Evolutionary conservation across 140 eudicot genomes (phyloP).

Genomic region (Oenanthe javanica): DNA sequence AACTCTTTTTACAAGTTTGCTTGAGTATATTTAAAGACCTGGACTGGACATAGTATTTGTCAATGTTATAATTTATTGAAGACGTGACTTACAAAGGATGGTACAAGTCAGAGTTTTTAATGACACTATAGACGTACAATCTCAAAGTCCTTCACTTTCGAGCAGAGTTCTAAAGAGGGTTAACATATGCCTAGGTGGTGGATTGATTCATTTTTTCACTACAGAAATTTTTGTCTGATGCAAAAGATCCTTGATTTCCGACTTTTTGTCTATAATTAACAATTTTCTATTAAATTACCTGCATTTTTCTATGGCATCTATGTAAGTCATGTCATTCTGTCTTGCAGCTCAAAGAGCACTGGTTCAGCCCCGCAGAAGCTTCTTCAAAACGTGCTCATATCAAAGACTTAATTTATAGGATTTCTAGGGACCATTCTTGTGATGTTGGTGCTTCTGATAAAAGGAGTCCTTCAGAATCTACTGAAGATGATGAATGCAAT

Average conservation of each 20-base stretch:
- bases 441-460: slow-evolving; percentile 19
- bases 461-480: slow-evolving; percentile 19
- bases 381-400: slow-evolving; percentile 56
- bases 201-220: too few species aligned
- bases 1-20: too few species aligned
- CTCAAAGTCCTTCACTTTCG: too few species aligned
- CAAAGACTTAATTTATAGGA: slow-evolving; percentile 35
- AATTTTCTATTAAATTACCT: background rate
- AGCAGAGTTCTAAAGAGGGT: too few species aligned
- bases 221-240: too few species aligned
- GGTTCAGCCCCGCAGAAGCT: slow-evolving; percentile 69
- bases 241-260: background rate
- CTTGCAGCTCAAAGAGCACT: slow-evolving; percentile 46
- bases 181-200: too few species aligned
- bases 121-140: too few species aligned
- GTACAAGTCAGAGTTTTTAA: too few species aligned
- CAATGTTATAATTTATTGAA: too few species aligned
- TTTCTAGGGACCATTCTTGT: slow-evolving; percentile 23
- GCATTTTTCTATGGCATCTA: background rate
- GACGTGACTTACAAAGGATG: too few species aligned
- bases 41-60: too few species aligned
- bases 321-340: background rate
- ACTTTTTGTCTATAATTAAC: background rate
- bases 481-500: slow-evolving; percentile 22
- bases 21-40: too few species aligned